Evolutionary conservation across 495 filamentous ascomycete genomes (phyloP), one percentile per base, ranked within the genome.

Genomic region (Lepraria neglecta): DNA sequence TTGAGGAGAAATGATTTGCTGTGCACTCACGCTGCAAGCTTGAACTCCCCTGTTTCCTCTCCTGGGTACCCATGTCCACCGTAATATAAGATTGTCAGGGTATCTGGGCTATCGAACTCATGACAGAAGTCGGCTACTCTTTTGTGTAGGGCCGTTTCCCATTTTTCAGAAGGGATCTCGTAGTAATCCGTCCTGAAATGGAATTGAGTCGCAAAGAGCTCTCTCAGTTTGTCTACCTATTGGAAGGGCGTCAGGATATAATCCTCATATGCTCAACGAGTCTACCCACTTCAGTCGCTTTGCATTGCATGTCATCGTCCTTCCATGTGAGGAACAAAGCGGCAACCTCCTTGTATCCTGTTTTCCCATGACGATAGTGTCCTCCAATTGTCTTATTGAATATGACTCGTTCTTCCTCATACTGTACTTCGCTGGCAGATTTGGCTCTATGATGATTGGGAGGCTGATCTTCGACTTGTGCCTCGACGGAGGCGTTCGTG

Each of bases 321-420:
- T 74, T 73, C 81, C 81, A 84, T 67, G 80, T 78, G 24, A 84
- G 68, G 64, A 82, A 74, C 50, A 84, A 64, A 12, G 70, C 77
- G 44, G 76, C 74, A 21, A 84, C 80, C 53, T 78, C 75, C 57
- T 68, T 73, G 66, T 82, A 84, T 50, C 80, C 66, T 5, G 60
- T 68, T 31, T 57, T 61, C 17, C 60, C 56, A 52, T 65, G 24
- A 48, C 66, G 50, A 33, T 68, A 68, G 28, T 66, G 68, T 15
- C 65, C 65, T 12, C 38, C 59, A 28, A 69, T 56, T 14, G 66
- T 69, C 45, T 68, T 68, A 11, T 69, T 56, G 58, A 69, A 69
- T 0, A 33, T 56, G 33, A 68, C 15, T 0, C 47, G 56, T 58
- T 64, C 67, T n/a, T 62, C 53, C 9, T 69, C 66, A 28, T 55